phyloP scores from a whole-genome alignment of 2,329 filamentous ascomycete genomes.

The Neospermospora avenae region DNA sequence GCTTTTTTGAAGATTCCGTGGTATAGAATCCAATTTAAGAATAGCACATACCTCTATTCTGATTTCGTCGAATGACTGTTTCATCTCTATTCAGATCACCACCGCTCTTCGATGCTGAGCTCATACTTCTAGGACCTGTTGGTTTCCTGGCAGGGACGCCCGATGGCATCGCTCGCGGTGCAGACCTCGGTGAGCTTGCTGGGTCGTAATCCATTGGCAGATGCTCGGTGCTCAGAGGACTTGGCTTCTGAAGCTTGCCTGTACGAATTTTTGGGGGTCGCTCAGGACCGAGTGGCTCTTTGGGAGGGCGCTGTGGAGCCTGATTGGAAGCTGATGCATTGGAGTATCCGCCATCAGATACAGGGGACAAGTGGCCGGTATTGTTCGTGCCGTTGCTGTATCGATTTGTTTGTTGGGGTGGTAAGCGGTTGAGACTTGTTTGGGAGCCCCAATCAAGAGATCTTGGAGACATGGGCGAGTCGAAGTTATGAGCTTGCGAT shows the following conservation, averaged over 20 bases:
- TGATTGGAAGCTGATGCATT: slow-evolving; percentile 36
- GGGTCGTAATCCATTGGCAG: slow-evolving; percentile 24
- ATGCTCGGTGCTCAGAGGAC: slow-evolving; percentile 56
- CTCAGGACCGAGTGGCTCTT: slow-evolving; percentile 54
- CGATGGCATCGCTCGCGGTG: slow-evolving; percentile 27
- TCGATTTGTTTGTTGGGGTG: slow-evolving; percentile 52
- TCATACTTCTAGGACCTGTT: slow-evolving; percentile 36
- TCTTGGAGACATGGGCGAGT: slow-evolving; percentile 53
- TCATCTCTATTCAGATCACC: slow-evolving; percentile 31
- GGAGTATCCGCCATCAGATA: slow-evolving; percentile 33
- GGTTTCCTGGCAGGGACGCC: slow-evolving; percentile 35
- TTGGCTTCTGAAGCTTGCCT: slow-evolving; percentile 51
- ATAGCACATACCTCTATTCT: slow-evolving; percentile 50
- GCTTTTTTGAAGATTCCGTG: neutral
- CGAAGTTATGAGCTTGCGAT: slow-evolving; percentile 67
- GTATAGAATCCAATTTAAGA: no score
- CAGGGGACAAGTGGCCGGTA: slow-evolving; percentile 30
- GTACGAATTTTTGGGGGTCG: slow-evolving; percentile 48
- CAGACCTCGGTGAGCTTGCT: slow-evolving; percentile 26
- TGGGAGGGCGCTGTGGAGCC: slow-evolving; percentile 56
- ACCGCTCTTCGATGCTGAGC: slow-evolving; percentile 27
- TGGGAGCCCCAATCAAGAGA: slow-evolving; percentile 63
- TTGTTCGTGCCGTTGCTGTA: slow-evolving; percentile 36
- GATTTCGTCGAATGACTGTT: slow-evolving; percentile 31
- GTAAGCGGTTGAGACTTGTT: slow-evolving; percentile 51